Conservation (phyloP, 1,284 basidiomycete species). For the Cronartium quercuum region DNA sequence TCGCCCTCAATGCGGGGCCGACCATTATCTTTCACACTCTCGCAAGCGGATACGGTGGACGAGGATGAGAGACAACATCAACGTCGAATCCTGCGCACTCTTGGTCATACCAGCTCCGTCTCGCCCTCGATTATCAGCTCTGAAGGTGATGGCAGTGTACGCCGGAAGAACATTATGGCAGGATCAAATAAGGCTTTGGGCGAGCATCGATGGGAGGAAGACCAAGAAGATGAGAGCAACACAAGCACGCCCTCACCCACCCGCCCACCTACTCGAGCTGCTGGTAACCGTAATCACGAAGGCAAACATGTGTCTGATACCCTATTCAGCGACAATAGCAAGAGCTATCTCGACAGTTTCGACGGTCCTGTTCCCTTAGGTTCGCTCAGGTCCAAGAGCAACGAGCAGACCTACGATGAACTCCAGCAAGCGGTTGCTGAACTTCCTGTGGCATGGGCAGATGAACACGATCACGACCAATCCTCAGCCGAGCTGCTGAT, state of each 20-base stretch:
- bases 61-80: neutral
- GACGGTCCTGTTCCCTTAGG: neutral
- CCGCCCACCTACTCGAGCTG: neutral
- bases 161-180: neutral
- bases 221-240: neutral
- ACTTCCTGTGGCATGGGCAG: slow-evolving; percentile 27
- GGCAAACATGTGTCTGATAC: neutral
- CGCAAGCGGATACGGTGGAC: neutral
- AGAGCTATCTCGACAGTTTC: neutral
- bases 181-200: neutral
- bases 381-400: neutral
- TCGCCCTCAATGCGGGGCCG: slow-evolving; percentile 31
- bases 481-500: neutral
- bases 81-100: neutral
- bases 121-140: neutral
- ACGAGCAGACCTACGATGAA: slow-evolving; percentile 14
- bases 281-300: too few species aligned
- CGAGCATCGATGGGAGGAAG: neutral
- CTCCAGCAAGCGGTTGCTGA: slow-evolving; percentile 33
- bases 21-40: slow-evolving; percentile 11
- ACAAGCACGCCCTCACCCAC: neutral
- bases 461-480: slow-evolving; percentile 11
- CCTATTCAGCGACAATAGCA: neutral
- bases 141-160: neutral
- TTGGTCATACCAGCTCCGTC: neutral